Base-by-base conservation (phyloP, 2,329 filamentous ascomycete genomes). In the Rhynchosporium agropyri region DNA sequence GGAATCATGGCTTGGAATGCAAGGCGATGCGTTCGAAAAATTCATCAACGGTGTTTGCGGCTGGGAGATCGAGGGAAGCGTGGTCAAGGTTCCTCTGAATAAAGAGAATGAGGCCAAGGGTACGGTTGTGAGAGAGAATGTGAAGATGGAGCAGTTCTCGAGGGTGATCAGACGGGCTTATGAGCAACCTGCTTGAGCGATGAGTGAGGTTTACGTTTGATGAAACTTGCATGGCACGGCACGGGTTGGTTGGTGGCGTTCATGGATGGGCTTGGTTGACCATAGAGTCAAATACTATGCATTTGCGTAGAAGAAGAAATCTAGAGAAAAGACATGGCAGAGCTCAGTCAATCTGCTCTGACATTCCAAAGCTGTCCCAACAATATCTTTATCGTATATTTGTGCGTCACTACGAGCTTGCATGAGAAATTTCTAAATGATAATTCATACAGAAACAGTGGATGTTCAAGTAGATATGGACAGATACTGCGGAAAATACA, bases 91-190 rank as follows among this genome's bases (percentile, higher is more conserved):
- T 62, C 95, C 95, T 61, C 82, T 89, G 74, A 99, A 99, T 81
- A 91, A 95, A 75, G 95, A 99, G 79, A 97, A 97, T 77, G 94
- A 98, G 85, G 95, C 92, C 50, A 92, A 96, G 83, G 95, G 95
- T 78, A 89, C 92, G 46, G 90, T 97, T 77, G 96, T 97, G 74
- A 86, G 93, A 72, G 95, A 99, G 83, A 93, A 95, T 69, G 95
- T 99, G 74, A 92, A 90, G 78, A 89, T 96, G 64, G 91, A 95
- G 70, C 92, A 92, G 81, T 93, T 93, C 77, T 81, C 86, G 58
- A 83, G 91, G 70, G 87, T 96, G 66, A 86, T 97, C 67, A 84
- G 89, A 77, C 84, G 93, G 74, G 89, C 91, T 56, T 97, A 92
- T 83, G 92, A 97, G 80, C 90, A 94, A 77, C 84, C 86, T 65